Evolutionary conservation across 176 grass and related monocot species (phyloP), one percentile per base, ranked within the genome.

Genomic region (Puya raimondii): DNA sequence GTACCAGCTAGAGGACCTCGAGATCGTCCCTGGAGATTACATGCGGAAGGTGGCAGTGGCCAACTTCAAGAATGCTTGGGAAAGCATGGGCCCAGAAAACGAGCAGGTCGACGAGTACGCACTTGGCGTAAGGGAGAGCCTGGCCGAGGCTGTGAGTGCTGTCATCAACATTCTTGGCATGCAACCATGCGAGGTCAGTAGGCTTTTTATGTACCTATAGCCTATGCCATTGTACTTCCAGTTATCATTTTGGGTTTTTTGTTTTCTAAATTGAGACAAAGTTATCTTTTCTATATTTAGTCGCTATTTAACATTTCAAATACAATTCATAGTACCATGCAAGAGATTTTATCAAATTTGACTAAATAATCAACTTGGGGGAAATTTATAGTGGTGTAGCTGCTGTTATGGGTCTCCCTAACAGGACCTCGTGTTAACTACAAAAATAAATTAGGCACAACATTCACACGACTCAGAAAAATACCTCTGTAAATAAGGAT

Each of bases 41-140:
- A 93, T 99, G 85, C 66, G 92, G 69, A 93, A 90, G 75, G 90
- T 99, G 26, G 84, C 82, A 71, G 87, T 99, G 42, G 92, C 87
- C 9, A 99, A 93, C 72, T 99, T 99, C 90, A 78, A 82, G 75
- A 99, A 99, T 80, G 90, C 87, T 69, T 99, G 94, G 94, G 94
- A 99, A 72, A 90, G 75, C 68, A 88, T 93, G 82, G 94, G 82
- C 72, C 84, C 84, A 17, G 94, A 99, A 64, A 88, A 33, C 22
- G 94, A 99, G 72, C 77, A 78, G 15, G 74, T 99, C 53, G 94
- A 93, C 70, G 94, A 99, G 61, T 99, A 99, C 23, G 94, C 89
- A 6, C 89, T 99, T 17, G 94, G 94, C 64, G 94, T 80, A 51
- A 87, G 90, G 70, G 94, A 99, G 54, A 90, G 84, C 78, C 77